phyloP scores from a whole-genome alignment of 768 basidiomycete genomes.

The Cystofilobasidium bisporidii region DNA sequence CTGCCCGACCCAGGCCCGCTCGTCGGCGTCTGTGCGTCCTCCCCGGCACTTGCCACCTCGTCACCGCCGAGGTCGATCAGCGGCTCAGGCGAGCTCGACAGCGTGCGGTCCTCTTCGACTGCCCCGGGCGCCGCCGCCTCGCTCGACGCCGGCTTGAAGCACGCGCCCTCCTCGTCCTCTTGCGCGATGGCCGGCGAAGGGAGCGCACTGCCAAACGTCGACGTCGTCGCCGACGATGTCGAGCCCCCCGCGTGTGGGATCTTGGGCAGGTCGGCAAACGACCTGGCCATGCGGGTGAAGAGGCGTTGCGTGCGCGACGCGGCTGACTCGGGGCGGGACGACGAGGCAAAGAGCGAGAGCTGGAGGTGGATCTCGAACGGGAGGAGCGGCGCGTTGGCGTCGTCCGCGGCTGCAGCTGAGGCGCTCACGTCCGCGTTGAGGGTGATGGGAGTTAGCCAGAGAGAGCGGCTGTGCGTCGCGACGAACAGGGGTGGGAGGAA shows the following conservation, averaged over 20 bases:
- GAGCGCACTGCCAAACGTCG: neutral
- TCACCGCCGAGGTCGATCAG: neutral
- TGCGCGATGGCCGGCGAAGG: neutral
- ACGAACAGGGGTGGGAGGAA: neutral
- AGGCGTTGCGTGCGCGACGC: constrained; percentile 65
- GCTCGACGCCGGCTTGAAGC: neutral
- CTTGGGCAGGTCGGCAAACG: constrained; percentile 18
- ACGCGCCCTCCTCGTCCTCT: neutral
- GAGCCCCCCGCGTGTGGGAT: neutral
- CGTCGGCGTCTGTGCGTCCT: neutral
- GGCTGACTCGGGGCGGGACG: constrained; percentile 50
- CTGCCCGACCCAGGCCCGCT: neutral
- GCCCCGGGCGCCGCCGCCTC: neutral
- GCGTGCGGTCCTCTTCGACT: neutral
- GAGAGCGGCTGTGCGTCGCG: too few relatives aligned
- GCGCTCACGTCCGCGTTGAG: too few relatives aligned
- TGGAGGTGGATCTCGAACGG: constrained; percentile 63
- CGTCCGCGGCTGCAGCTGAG: neutral
- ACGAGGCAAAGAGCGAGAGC: constrained; percentile 66
- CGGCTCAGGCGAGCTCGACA: constrained; percentile 1
- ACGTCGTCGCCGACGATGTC: neutral
- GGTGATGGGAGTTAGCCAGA: too few relatives aligned
- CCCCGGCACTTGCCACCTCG: too few relatives aligned
- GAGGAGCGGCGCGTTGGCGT: neutral
- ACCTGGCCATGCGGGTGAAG: constrained; percentile 45